phyloP scores from a whole-genome alignment of 208 protist species.

The Leishmania aethiopica region DNA sequence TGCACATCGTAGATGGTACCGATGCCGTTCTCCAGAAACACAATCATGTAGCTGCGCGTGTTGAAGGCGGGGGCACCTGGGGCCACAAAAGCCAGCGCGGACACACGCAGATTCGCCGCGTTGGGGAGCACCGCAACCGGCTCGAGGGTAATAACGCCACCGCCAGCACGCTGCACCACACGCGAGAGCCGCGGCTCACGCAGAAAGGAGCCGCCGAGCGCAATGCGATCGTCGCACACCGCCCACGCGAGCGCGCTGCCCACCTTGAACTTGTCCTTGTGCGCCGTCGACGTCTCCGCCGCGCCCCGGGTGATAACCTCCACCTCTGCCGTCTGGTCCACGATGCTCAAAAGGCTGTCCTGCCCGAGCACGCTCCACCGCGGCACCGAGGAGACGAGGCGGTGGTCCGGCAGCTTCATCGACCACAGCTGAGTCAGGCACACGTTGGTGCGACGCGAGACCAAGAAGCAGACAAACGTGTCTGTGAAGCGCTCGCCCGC shows the following conservation, averaged over 20 bases:
- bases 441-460: conserved; percentile 44
- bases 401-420: conserved; percentile 64
- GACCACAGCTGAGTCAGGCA: conserved; percentile 38
- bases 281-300: conserved; percentile 24
- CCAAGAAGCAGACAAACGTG: conserved; percentile 56
- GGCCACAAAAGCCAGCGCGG: conserved; percentile 51
- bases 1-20: conserved; percentile 59
- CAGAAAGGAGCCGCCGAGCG: conserved; percentile 79
- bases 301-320: conserved; percentile 52
- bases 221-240: conserved; percentile 38
- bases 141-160: conserved; percentile 18
- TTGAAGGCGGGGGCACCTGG: conserved; percentile 61
- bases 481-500: conserved; percentile 72
- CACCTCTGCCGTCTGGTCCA: conserved; percentile 61
- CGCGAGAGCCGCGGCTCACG: conserved; percentile 63
- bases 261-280: conserved; percentile 78
- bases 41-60: conserved; percentile 65
- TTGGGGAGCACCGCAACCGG: conserved; percentile 40
- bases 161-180: conserved; percentile 30
- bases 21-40: conserved; percentile 63
- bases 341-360: conserved; percentile 54
- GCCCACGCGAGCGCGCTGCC: conserved; percentile 74
- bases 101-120: conserved; percentile 49
- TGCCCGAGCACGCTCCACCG: conserved; percentile 44
- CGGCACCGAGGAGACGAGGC: conserved; percentile 69